These are phyloP conservation scores for Herpomyces periplanetae DNA, from an alignment of 2,329 filamentous ascomycete genomes.

Conservation along the genomic window DNA sequence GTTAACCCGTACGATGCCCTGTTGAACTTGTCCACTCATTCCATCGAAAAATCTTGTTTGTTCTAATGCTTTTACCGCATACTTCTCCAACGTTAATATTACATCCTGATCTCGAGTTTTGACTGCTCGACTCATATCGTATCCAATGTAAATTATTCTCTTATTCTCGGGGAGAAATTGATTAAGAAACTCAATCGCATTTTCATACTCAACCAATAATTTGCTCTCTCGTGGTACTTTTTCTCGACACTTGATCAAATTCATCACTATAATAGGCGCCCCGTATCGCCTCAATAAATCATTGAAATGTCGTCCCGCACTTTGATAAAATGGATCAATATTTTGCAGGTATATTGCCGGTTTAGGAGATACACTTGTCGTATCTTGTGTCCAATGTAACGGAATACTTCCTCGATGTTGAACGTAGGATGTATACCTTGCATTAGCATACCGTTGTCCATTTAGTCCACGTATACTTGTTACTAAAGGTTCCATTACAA, in stretches of 20 bases:
- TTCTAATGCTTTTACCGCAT: conserved; percentile 49
- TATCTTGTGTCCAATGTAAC: conserved; percentile 87
- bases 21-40: conserved; percentile 42
- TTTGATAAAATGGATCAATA: conserved; percentile 79
- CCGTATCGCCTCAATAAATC: conserved; percentile 77
- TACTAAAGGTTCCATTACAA: conserved; percentile 67
- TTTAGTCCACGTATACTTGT: conserved; percentile 85
- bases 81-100: conserved; percentile 54
- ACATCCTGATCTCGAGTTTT: conserved; percentile 74
- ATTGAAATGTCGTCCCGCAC: conserved; percentile 74
- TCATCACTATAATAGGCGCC: conserved; percentile 57
- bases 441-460: conserved; percentile 43
- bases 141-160: conserved; percentile 70
- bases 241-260: conserved; percentile 59
- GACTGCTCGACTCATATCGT: conserved; percentile 87
- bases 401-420: conserved; percentile 91
- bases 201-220: conserved; percentile 46
- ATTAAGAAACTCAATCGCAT: conserved; percentile 62
- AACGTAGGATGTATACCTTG: conserved; percentile 75
- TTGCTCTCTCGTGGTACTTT: conserved; percentile 68
- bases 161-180: conserved; percentile 52
- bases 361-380: conserved; percentile 70
- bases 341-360: conserved; percentile 80
- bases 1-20: conserved; percentile 71
- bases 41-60: conserved; percentile 86